A percentile compares a stretch with the other conserved stretches of the same genome.
These are phyloP conservation scores for Aspergillus sp. DNA, from an alignment of 2,329 filamentous ascomycete genomes.

Conservation along the genomic window DNA sequence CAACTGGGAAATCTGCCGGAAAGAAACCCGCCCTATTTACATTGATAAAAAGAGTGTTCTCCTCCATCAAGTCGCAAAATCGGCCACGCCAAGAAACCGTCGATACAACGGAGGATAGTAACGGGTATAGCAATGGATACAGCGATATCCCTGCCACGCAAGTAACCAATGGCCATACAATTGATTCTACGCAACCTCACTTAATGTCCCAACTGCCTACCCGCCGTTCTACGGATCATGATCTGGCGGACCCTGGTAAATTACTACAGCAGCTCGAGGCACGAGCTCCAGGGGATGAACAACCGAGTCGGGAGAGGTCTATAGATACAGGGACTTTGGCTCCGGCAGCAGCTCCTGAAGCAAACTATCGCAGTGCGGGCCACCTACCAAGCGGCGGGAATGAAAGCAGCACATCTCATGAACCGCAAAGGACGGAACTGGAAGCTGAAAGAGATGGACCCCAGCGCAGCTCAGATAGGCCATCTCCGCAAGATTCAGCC, in stretches of 20 bases:
- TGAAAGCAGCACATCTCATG: background rate
- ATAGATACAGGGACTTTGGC: background rate
- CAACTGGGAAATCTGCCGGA: conserved; percentile 19
- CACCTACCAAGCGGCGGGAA: background rate
- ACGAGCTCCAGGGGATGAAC: background rate
- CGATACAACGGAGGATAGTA: background rate
- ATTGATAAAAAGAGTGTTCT: conserved; percentile 17
- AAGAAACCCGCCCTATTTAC: conserved; percentile 17
- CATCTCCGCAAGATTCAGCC: background rate
- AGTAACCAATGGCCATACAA: conserved; percentile 8
- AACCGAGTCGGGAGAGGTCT: background rate
- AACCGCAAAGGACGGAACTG: background rate
- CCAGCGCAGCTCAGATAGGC: background rate
- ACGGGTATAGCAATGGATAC: conserved; percentile 6
- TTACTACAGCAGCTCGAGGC: conserved; percentile 9
- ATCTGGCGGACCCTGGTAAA: background rate
- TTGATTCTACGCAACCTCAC: conserved; percentile 14
- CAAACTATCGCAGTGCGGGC: background rate
- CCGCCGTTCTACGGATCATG: background rate
- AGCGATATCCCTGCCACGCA: conserved; percentile 12
- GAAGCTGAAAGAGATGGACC: background rate
- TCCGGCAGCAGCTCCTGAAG: no score
- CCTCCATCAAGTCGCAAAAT: conserved; percentile 10
- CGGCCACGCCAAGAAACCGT: background rate
- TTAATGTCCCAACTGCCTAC: conserved; percentile 24